Evolutionary conservation across 495 filamentous ascomycete species (phyloP).

Genomic region (Glutinoglossum americanum): DNA sequence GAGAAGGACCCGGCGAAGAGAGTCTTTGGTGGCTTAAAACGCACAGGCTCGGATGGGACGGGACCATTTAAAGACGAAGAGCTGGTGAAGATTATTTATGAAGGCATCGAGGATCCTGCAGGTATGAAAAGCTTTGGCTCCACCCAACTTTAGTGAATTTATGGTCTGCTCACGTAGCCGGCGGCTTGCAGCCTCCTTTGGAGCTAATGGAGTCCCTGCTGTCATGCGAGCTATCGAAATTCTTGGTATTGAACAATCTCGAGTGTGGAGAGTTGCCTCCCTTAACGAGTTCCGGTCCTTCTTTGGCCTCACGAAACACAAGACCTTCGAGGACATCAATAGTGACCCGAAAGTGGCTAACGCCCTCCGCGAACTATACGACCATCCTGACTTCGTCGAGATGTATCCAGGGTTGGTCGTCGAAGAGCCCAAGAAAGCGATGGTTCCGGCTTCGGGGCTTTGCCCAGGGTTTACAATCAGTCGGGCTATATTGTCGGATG

Average conservation of each 20-base stretch:
- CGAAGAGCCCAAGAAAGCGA: constrained; percentile 21
- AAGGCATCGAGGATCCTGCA: constrained; percentile 37
- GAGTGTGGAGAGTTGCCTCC: constrained; percentile 61
- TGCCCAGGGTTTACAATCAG: constrained; percentile 21
- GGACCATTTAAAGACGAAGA: constrained; percentile 41
- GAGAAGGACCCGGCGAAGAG: constrained; percentile 30
- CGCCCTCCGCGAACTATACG: constrained; percentile 29
- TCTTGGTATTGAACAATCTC: constrained; percentile 65
- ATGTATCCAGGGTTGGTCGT: constrained; percentile 24
- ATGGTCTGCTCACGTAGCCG: background rate
- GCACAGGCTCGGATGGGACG: constrained; percentile 20
- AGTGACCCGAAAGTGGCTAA: constrained; percentile 50
- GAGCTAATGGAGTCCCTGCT: constrained; percentile 51
- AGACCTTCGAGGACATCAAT: constrained; percentile 74
- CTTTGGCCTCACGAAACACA: constrained; percentile 52
- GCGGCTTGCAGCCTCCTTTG: constrained; percentile 26
- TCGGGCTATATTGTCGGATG: constrained; percentile 23
- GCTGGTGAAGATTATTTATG: constrained; percentile 35
- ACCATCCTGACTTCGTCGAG: constrained; percentile 23
- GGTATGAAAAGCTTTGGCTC: constrained; percentile 7
- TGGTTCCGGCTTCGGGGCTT: constrained; percentile 21
- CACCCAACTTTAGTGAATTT: background rate
- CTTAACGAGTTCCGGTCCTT: constrained; percentile 76
- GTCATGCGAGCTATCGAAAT: constrained; percentile 60
- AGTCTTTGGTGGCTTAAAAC: constrained; percentile 32